Conservation (phyloP, 2,329 filamentous ascomycete genomes). For the Claviceps pusilla region DNA sequence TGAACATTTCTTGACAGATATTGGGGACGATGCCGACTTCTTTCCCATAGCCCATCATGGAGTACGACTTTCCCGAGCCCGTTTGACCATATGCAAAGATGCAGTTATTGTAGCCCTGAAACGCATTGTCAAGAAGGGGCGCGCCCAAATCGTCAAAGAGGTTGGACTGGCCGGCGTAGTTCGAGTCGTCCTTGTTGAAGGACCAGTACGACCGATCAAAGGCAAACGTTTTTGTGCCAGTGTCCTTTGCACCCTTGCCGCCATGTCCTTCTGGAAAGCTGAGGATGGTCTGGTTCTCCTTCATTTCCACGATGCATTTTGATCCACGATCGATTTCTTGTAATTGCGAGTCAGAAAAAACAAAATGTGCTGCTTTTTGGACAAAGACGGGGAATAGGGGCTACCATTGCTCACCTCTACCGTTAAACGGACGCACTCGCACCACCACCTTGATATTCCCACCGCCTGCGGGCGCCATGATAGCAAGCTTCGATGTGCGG, state of each 20-base stretch:
- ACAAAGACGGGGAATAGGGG: not conserved
- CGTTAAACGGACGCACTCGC: conserved; percentile 87
- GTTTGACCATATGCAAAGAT: conserved; percentile 99
- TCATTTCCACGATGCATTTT: conserved; percentile 97
- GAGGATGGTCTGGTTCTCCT: conserved; percentile 78
- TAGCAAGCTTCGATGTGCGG: conserved; percentile 15
- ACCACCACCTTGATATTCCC: conserved; percentile 99
- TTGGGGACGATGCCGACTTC: conserved; percentile 90
- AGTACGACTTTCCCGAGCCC: conserved; percentile 96
- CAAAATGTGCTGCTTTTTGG: not conserved
- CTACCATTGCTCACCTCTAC: conserved; percentile 52
- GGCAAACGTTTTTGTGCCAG: conserved; percentile 71
- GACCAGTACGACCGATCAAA: conserved; percentile 99
- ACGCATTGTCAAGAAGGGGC: conserved; percentile 91
- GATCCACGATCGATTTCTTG: conserved; percentile 77
- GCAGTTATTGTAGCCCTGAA: conserved; percentile 97
- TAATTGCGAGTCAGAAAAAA: not conserved
- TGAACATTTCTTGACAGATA: conserved; percentile 97
- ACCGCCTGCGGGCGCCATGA: conserved; percentile 46
- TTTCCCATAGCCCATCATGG: conserved; percentile 98
- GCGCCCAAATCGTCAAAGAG: conserved; percentile 78
- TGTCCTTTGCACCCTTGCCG: conserved; percentile 53
- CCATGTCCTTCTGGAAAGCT: conserved; percentile 50
- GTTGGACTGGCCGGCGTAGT: conserved; percentile 82
- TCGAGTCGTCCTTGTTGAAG: conserved; percentile 64